Evolutionary conservation across 2,329 filamentous ascomycete species (phyloP), one percentile per base, ranked within the genome.

Genomic region (Ophiostoma quercus): DNA sequence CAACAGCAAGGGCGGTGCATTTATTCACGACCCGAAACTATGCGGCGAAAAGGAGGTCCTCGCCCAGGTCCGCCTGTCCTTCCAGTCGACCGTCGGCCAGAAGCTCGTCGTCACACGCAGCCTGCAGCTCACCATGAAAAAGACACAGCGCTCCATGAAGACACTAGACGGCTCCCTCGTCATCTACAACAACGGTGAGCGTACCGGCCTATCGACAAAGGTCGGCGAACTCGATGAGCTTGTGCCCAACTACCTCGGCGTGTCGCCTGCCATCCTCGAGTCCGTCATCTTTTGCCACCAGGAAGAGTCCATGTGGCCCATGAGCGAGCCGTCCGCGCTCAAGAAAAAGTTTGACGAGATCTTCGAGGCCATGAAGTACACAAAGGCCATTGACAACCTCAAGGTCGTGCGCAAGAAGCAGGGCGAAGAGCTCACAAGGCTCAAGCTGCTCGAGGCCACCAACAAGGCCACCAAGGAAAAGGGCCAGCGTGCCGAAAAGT

Each of bases 261-360:
- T 97, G 3, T 95, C 93, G 1, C 89, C 90, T 69, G 94, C 95
- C 14, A 89, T 99, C 69, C 85, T 99, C 34, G 94, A 98, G 74
- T 91, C 90, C 71, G 95, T 99, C 77, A 97, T 99, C 74, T 99
- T 99, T 80, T 99, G 95, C 78, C 95, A 99, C 77, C 95, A 99
- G 77, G 95, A 99, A 77, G 95, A 99, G 74, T 97, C 94, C 34
- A 80, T 98, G 37, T 99, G 95, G 95, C 95, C 95, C 0, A 89
- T 99, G 84, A 96, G 92, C 77, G 92, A 96, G 76, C 92, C 95
- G 0, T 83, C 87, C 0, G 87, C 87, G 0, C 82, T 99, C 67
- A 99, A 99, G 80, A 96, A 96, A 79, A 90, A 89, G 68, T 99
- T 99, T 72, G 95, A 99, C 77, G 92, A 97, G 77, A 99, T 99